These are phyloP conservation scores for Chimonanthus salicifolius DNA, from an alignment of 164 flowering plant genomes.

Conservation along the genomic window DNA sequence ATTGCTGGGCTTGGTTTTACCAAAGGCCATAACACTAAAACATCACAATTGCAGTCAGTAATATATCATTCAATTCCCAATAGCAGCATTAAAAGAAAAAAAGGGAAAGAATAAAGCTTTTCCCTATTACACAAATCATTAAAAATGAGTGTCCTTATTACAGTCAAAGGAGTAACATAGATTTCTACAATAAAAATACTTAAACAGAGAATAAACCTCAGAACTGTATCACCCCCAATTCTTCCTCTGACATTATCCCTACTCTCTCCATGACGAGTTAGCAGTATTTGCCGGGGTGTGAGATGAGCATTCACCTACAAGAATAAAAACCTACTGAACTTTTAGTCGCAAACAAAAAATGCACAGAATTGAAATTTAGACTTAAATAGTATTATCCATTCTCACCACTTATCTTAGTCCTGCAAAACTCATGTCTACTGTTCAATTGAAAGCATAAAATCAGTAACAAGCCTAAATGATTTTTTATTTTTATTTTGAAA, in stretches of 20 bases:
- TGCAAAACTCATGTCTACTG: background rate
- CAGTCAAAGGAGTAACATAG: too few species aligned
- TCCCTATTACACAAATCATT: too few species aligned
- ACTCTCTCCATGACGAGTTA: conserved; percentile 99
- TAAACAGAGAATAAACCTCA: conserved; percentile 50
- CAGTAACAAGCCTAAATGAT: background rate
- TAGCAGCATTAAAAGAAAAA: too few species aligned
- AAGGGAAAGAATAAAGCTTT: too few species aligned
- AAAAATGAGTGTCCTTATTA: too few species aligned
- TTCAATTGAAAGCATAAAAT: background rate
- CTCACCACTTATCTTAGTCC: background rate
- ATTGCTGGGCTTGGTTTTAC: too few species aligned
- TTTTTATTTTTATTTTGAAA: too few species aligned
- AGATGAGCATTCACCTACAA: conserved; percentile 94
- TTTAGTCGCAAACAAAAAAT: background rate
- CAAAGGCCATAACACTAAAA: too few species aligned
- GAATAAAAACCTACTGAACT: background rate
- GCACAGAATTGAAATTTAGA: background rate
- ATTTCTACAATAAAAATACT: too few species aligned
- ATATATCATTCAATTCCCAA: too few species aligned
- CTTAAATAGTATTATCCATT: background rate
- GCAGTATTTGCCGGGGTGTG: conserved; percentile 89
- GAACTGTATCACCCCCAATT: conserved; percentile 85
- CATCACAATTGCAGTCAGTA: too few species aligned
- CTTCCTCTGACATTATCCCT: conserved; percentile 91